Evolutionary conservation across 331 rosid genomes (phyloP), one percentile per base, ranked within the genome.

Genomic region (Spiraea crenata): DNA sequence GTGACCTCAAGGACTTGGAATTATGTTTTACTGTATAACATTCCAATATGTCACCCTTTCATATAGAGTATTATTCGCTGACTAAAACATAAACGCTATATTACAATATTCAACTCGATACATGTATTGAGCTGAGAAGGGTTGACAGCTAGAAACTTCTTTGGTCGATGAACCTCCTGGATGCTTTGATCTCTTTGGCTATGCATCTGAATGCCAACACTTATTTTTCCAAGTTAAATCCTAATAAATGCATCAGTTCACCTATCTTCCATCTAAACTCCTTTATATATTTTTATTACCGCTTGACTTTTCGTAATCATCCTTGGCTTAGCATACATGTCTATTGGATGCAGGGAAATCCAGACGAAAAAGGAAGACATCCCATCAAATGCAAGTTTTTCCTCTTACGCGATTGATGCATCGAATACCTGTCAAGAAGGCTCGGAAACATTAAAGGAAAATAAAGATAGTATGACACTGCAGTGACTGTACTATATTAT

Each of bases 401-500:
- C 92, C 90, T 69, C 85, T 85, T 50, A 88, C 71, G 84, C 87
- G 76, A 3, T 67, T 84, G 77, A 49, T 82, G 76, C 81, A 67
- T 81, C 57, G 64, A 42, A 40, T 45, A 19, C 38, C 86, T 38
- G 82, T 86, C 65, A 90, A 93, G 85, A 90, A 79, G 85, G 70
- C 80, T 63, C 72, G 54, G 72, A 88, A 74, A 79, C 64, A 44
- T 31, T 81, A 81, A 84, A 75, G 70, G 64, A 72, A 67, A 78
- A 68, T 71, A 16, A 79, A 70, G 69, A 67, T 34, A 67, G 65
- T 63, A 20, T 81, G 73, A 77, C 63, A 52, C 14, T 61, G 35
- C 58, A 47, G 5, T 52, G 6, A 34, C 37, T 59, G 31, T 46
- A 0, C 52, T 48, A 10, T 51, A 10, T 55, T 70, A 17, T 66